Percentiles rank a stretch among this genome's conserved stretches.
These are phyloP conservation scores for Agaricus blazei DNA, from an alignment of 768 basidiomycete genomes.

Conservation along the genomic window DNA sequence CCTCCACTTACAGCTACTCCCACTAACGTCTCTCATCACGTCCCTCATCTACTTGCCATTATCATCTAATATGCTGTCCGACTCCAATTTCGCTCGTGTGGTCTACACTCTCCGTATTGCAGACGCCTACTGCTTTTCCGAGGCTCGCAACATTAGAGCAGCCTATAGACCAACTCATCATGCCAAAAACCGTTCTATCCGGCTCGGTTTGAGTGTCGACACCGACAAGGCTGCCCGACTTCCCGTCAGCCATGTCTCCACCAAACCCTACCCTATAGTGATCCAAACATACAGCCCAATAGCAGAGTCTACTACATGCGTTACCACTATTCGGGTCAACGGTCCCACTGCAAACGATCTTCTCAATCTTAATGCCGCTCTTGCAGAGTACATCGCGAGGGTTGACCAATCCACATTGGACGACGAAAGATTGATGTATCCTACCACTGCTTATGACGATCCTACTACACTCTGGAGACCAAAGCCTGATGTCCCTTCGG, in stretches of 20 bases:
- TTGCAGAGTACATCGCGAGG: background rate
- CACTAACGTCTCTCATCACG: background rate
- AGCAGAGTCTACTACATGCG: background rate
- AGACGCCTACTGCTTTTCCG: conserved; percentile 33
- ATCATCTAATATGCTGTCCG: background rate
- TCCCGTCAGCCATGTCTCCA: conserved; percentile 26
- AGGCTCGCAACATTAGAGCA: conserved; percentile 34
- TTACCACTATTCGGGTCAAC: background rate
- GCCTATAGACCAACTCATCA: conserved; percentile 33
- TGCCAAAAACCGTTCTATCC: conserved; percentile 42
- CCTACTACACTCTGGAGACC: background rate
- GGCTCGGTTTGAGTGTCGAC: conserved; percentile 41
- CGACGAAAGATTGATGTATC: background rate
- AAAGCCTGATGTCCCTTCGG: conserved; percentile 1
- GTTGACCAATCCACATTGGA: background rate
- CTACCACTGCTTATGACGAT: background rate
- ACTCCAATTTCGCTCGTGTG: conserved; percentile 16
- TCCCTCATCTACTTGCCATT: background rate
- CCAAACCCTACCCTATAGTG: background rate
- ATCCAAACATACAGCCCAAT: conserved; percentile 4
- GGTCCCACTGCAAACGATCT: background rate
- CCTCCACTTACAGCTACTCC: conserved; percentile 2
- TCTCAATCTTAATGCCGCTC: background rate
- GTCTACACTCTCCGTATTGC: conserved; percentile 34
- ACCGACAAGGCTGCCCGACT: conserved; percentile 32